Base-by-base conservation (phyloP, 768 basidiomycete genomes). In the Trametes cinnabarina region DNA sequence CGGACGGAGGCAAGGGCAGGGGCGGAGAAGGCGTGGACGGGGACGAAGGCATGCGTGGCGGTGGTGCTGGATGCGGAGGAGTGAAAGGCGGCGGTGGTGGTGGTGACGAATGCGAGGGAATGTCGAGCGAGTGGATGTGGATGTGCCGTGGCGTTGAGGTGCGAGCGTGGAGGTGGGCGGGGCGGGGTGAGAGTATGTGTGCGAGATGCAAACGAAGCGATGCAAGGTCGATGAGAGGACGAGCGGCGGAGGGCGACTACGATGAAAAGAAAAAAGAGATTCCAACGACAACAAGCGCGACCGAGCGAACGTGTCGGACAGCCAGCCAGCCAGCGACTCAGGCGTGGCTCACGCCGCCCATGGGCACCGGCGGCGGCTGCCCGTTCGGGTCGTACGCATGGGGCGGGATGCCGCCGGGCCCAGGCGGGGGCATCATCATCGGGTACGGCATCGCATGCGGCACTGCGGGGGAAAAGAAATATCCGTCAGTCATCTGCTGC, bases 351-450 rank as follows among this genome's bases (percentile, higher is more conserved):
- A 77, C 74, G 56, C 87, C 88, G 57, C 88, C 87, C 90, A 92
- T 90, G 48, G 77, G 85, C 51, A 87, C 87, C 23, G 84, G 87
- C 51, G 82, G 81, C 42, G 57, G 84, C 83, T 61, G 60, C 46
- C 9, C 39, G 17, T 80, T 82, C 58, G 79, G 83, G 44, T 92
- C 89, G 72, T 92, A 92, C 32, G 80, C 82, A 68, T 91, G 82
- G 8, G 80, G 90, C 61, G 86, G 87, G 39, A 82, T 82, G 42
- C 76, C 80, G n/a, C 73, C 75, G 56, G 78, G 82, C 48, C 86
- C 85, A 14, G 87, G 87, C 54, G 87, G 88, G 53, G 85, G 88
- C 87, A 92, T 91, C 90, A 93, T 93, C 88, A 91, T 90, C n/a
- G 82, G 87, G 71, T 93, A 94, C 46, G 89, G 87, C 63, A 90